phyloP scores from a whole-genome alignment of 2,329 filamentous ascomycete genomes.

The Dothideomycetes sp. region DNA sequence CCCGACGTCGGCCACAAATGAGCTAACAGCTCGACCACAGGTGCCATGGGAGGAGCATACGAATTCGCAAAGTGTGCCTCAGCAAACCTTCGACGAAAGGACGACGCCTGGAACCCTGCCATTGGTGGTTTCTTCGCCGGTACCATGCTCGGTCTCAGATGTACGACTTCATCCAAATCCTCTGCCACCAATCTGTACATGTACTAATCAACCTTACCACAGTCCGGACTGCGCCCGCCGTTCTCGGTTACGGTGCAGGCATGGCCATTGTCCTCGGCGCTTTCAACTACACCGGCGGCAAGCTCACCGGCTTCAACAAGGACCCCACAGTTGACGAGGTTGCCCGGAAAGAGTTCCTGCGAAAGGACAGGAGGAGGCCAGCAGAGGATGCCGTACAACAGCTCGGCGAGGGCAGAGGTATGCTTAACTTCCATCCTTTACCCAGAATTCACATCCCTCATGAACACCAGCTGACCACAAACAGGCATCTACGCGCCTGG shows the following conservation, averaged over 20 bases:
- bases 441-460: not conserved
- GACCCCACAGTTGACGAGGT: conserved; percentile 59
- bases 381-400: conserved; percentile 70
- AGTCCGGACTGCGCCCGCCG: conserved; percentile 52
- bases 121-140: conserved; percentile 70
- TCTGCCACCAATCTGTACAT: not conserved
- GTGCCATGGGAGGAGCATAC: conserved; percentile 63
- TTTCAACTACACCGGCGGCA: conserved; percentile 58
- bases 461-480: conserved; percentile 10
- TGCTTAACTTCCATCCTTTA: conserved; percentile 11
- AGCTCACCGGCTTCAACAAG: conserved; percentile 43
- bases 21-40: conserved; percentile 32
- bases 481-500: conserved; percentile 69
- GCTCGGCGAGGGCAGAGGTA: conserved; percentile 81
- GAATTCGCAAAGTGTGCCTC: conserved; percentile 65
- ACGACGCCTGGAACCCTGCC: conserved; percentile 65
- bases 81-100: conserved; percentile 76
- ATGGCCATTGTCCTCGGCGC: conserved; percentile 49
- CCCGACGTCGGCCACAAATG: not conserved
- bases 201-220: conserved; percentile 11
- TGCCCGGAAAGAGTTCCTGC: conserved; percentile 61
- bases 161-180: conserved; percentile 39
- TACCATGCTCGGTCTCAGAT: conserved; percentile 57
- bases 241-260: conserved; percentile 56
- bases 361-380: conserved; percentile 63